A percentile compares a stretch with the other conserved stretches of the same genome.
phyloP scores from a whole-genome alignment of 129 eudicot species.

The Artemisia argyi region DNA sequence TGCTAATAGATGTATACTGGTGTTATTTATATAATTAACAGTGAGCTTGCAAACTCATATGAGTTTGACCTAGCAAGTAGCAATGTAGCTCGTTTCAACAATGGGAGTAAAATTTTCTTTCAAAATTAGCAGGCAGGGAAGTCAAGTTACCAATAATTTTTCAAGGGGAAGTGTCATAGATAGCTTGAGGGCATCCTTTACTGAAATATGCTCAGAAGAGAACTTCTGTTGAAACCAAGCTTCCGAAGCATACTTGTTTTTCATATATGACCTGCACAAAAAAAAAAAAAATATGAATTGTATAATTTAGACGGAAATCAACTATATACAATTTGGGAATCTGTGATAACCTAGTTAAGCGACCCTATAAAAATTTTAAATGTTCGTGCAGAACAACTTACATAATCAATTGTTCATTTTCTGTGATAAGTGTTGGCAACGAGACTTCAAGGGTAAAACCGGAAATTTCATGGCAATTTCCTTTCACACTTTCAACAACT shows the following conservation, averaged over 20 bases:
- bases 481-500: conserved; percentile 51
- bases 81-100: neutral
- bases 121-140: neutral
- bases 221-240: conserved; percentile 65
- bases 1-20: neutral
- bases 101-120: neutral
- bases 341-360: neutral
- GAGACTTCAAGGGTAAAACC: conserved; percentile 80
- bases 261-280: conserved; percentile 55
- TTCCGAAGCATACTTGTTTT: conserved; percentile 66
- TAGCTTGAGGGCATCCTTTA: conserved; percentile 72
- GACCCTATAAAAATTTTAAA: neutral
- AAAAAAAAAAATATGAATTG: too few relatives aligned
- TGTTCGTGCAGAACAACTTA: conserved; percentile 31
- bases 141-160: conserved; percentile 60
- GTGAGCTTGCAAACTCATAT: conserved; percentile 24
- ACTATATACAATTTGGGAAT: too few relatives aligned
- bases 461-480: conserved; percentile 47
- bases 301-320: too few relatives aligned
- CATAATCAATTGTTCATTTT: conserved; percentile 68
- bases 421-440: conserved; percentile 53
- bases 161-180: conserved; percentile 60
- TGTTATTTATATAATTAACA: conserved; percentile 9
- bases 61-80: conserved; percentile 11
- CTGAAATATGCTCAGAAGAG: conserved; percentile 43